Percentiles rank a stretch among this genome's conserved stretches.
Evolutionary conservation across 768 basidiomycete species (phyloP).

Genomic region (Glaciozyma martinii): DNA sequence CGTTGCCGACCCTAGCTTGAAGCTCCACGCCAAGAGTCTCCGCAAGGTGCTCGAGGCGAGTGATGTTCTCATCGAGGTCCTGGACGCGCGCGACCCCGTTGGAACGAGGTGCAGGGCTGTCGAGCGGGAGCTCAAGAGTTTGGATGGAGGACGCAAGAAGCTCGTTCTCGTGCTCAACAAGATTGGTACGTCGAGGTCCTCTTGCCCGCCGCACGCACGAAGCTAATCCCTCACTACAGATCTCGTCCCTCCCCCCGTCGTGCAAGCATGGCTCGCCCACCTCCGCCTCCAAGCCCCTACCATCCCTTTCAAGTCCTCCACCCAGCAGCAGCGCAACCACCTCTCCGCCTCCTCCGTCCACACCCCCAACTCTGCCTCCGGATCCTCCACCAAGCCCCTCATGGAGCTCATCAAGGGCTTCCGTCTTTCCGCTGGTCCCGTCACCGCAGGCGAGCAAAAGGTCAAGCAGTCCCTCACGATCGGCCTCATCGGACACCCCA

Average conservation of each 20-base stretch:
- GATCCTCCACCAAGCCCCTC: slow-evolving; percentile 35
- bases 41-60: slow-evolving; percentile 89
- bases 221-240: slow-evolving; percentile 46
- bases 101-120: slow-evolving; percentile 85
- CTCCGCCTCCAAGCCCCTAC: slow-evolving; percentile 89
- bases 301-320: slow-evolving; percentile 76
- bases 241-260: slow-evolving; percentile 77
- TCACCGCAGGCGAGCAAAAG: slow-evolving; percentile 7
- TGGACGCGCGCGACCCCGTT: slow-evolving; percentile 92
- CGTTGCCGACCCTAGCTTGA: slow-evolving; percentile 26
- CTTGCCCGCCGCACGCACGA: too few species aligned
- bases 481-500: slow-evolving; percentile 91
- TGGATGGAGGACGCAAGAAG: slow-evolving; percentile 81
- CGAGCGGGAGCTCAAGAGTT: slow-evolving; percentile 65
- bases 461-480: slow-evolving; percentile 50
- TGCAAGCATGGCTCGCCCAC: slow-evolving; percentile 79
- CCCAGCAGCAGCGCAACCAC: slow-evolving; percentile 68
- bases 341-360: slow-evolving; percentile 53
- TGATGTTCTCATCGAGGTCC: slow-evolving; percentile 69
- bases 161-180: slow-evolving; percentile 94
- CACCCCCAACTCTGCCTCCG: slow-evolving; percentile 38
- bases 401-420: slow-evolving; percentile 36
- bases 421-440: slow-evolving; percentile 12
- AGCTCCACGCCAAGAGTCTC: slow-evolving; percentile 42
- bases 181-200: slow-evolving; percentile 53